Evolutionary conservation across 2,329 filamentous ascomycete species (phyloP).

Genomic region (Hypoxylon sp.): DNA sequence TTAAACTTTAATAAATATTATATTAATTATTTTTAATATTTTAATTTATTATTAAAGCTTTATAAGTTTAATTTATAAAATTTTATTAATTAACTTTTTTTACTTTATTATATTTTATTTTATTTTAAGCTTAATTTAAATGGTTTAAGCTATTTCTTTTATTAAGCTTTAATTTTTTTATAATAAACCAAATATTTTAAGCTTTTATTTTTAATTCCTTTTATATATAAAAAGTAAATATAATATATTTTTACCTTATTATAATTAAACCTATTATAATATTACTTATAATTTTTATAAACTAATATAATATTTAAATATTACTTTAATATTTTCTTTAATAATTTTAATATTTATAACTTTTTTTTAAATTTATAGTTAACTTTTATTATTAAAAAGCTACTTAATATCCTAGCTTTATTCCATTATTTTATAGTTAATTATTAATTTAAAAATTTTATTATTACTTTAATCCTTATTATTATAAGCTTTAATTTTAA

Average conservation of each 20-base stretch:
- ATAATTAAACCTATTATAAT: slow-evolving; percentile 19
- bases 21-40: not conserved
- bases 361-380: slow-evolving; percentile 6
- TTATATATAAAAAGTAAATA: slow-evolving; percentile 8
- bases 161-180: slow-evolving; percentile 1
- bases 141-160: not conserved
- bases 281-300: slow-evolving; percentile 20
- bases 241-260: slow-evolving; percentile 18
- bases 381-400: not conserved
- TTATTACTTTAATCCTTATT: not conserved
- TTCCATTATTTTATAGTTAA: not conserved
- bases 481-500: not conserved
- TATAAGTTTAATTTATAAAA: not conserved
- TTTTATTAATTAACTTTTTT: slow-evolving; percentile 3
- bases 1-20: not conserved
- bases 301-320: slow-evolving; percentile 10
- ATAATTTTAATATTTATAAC: not conserved
- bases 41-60: not conserved
- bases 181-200: slow-evolving; percentile 19
- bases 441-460: not conserved
- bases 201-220: slow-evolving; percentile 5
- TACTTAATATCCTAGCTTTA: not conserved
- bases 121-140: slow-evolving; percentile 3
- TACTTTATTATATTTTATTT: slow-evolving; percentile 2
- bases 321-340: slow-evolving; percentile 15